Evolutionary conservation across 1,284 basidiomycete genomes (phyloP).

Genomic region (Austroboletus novae-zelandiae): DNA sequence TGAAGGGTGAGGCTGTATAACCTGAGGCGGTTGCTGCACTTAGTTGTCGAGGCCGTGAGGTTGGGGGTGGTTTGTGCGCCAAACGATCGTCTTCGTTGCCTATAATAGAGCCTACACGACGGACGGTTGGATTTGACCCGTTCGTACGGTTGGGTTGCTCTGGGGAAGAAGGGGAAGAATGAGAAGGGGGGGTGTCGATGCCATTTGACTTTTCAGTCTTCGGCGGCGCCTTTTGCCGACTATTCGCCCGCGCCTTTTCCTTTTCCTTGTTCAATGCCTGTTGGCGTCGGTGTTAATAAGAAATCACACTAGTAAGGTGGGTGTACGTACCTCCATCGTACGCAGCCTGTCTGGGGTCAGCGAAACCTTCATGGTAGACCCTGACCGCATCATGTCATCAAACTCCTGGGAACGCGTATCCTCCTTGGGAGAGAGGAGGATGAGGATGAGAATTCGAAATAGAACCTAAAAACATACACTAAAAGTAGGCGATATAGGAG

Average conservation of each 20-base stretch:
- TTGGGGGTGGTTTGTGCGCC: slow-evolving; percentile 23
- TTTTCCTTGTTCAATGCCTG: slow-evolving; percentile 71
- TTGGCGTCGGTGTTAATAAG: slow-evolving; percentile 23
- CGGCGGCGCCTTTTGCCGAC: slow-evolving; percentile 30
- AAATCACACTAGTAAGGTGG: slow-evolving; percentile 18
- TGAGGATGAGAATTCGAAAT: slow-evolving; percentile 3
- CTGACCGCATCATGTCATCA: slow-evolving; percentile 85
- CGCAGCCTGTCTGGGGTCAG: slow-evolving; percentile 89
- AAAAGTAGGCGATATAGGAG: slow-evolving; percentile 35
- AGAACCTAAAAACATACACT: slow-evolving; percentile 25
- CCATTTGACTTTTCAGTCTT: slow-evolving; percentile 27
- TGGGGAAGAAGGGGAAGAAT: slow-evolving; percentile 5
- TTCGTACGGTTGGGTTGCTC: slow-evolving; percentile 25
- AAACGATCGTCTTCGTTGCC: slow-evolving; percentile 53
- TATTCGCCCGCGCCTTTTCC: slow-evolving; percentile 50
- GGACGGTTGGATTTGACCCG: slow-evolving; percentile 41
- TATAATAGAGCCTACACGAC: slow-evolving; percentile 59
- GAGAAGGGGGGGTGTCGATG: slow-evolving; percentile 10
- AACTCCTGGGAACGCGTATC: slow-evolving; percentile 71
- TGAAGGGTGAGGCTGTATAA: slow-evolving; percentile 19
- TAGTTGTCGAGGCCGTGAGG: slow-evolving; percentile 36
- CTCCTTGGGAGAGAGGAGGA: slow-evolving; percentile 37
- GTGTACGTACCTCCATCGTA: slow-evolving; percentile 77
- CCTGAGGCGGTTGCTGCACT: slow-evolving; percentile 33
- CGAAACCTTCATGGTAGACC: slow-evolving; percentile 90